Base-by-base conservation (phyloP, 2,329 filamentous ascomycete genomes). In the Claviceps purpurea region DNA sequence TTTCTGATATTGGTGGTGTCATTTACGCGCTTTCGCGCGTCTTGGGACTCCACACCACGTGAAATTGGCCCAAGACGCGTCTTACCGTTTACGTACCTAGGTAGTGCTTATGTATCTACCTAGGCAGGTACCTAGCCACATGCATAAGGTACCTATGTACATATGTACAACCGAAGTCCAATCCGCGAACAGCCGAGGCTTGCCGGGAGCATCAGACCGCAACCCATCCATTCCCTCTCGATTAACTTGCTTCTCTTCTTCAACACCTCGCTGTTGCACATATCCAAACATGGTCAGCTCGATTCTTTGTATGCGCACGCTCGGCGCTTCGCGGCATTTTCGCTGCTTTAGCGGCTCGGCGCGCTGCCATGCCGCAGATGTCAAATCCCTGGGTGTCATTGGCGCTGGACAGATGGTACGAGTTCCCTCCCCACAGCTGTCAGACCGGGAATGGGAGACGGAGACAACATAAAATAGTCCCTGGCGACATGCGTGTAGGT, bases 321-420 rank as follows among this genome's bases (percentile, higher is more conserved):
- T 69, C 16, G 63, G 59, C 44, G 63, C 59, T 57, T 62, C 63
- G 61, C 66, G 69, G 51, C 71, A 73, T 55, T 59, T 66, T 51
- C 71, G 85, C 61, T 70, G 68, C 62, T 95, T 94, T 71, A 90
- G 85, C 72, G 82, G 82, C 38, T 81, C 78, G 41, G 69, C 81
- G 45, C 71, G 74, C 46, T 74, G 77, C 44, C 64, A 73, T 60
- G 81, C 80, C 55, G 81, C 83, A 52, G 81, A 90, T 63, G 84
- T 98, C 56, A 94, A 90, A 73, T 85, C 80, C 59, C 73, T 98
- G 43, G 93, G 91, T 63, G 91, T 98, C 49, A 77, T 98, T 63
- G 93, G 93, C 58, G 90, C 91, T 50, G 93, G 93, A 30, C 93
- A 97, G 68, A 96, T 97, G 90, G 90, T 95, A 70, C 64, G 53